Percentiles rank a stretch among this genome's conserved stretches.
These are phyloP conservation scores for Bolboschoenoplectus hybrid DNA, from an alignment of 202 grass and related monocot species.

Conservation along the genomic window DNA sequence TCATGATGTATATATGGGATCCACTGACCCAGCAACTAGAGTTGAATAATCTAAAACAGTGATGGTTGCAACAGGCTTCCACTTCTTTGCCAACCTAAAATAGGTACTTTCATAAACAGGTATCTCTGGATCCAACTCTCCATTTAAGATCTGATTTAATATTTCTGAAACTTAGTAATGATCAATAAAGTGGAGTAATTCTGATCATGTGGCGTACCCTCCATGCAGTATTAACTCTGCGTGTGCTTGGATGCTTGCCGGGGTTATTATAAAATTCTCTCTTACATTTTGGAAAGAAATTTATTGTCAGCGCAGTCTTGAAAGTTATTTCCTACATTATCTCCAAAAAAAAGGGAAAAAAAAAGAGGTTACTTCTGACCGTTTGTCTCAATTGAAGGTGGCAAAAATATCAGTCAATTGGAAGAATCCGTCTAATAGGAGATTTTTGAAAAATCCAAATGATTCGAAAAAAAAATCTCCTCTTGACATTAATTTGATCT, in stretches of 20 bases:
- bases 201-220: not conserved
- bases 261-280: not conserved
- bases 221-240: not conserved
- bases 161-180: not conserved
- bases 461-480: too few relatives aligned
- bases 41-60: conserved; percentile 1
- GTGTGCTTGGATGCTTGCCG: not conserved
- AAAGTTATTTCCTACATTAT: too few relatives aligned
- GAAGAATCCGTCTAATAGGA: too few relatives aligned
- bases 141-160: not conserved
- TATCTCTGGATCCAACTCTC: not conserved
- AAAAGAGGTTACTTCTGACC: too few relatives aligned
- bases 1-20: not conserved
- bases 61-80: not conserved
- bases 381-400: too few relatives aligned
- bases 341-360: too few relatives aligned
- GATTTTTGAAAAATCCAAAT: too few relatives aligned
- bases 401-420: too few relatives aligned
- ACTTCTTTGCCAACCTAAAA: not conserved
- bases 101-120: not conserved
- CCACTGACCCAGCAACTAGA: not conserved
- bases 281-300: too few relatives aligned
- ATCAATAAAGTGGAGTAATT: not conserved
- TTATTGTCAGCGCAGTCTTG: too few relatives aligned
- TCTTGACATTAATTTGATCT: too few relatives aligned